Conservation (phyloP, 2,329 filamentous ascomycete species). For the Didymellaceae sp. region DNA sequence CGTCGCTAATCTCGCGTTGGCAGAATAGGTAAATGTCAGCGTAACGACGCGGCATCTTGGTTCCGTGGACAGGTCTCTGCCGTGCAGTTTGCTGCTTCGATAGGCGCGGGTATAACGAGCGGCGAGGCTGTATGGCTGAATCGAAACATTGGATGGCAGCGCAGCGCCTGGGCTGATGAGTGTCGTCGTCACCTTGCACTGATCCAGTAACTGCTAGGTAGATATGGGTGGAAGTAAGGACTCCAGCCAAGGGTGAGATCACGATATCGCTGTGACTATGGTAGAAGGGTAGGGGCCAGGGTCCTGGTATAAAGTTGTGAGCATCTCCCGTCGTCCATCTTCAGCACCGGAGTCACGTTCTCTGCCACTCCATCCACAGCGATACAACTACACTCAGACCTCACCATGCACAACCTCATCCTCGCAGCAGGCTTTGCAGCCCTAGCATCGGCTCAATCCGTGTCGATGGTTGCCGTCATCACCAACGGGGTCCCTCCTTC, state of each 20-base stretch:
- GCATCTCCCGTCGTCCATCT: no score
- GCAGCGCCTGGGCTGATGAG: background rate
- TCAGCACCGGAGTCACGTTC: background rate
- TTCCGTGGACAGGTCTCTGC: background rate
- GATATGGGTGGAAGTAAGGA: background rate
- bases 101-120: background rate
- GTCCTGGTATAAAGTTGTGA: slow-evolving; percentile 4
- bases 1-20: slow-evolving; percentile 6
- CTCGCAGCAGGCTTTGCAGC: slow-evolving; percentile 19
- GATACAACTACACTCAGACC: background rate
- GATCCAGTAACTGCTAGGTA: no score
- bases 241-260: no score
- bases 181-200: slow-evolving; percentile 9
- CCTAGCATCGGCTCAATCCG: slow-evolving; percentile 20
- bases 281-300: no score
- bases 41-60: slow-evolving; percentile 1
- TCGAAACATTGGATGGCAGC: background rate
- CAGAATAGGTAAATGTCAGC: background rate
- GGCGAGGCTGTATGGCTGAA: background rate
- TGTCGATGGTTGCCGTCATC: no score
- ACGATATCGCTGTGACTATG: no score
- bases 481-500: slow-evolving; percentile 25
- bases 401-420: slow-evolving; percentile 8
- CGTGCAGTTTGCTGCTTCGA: background rate
- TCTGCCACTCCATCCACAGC: background rate